Percentiles rank a stretch among this genome's conserved stretches.
These are phyloP conservation scores for Camellia granthamiana DNA, from an alignment of 148 eudicot species.

Conservation along the genomic window DNA sequence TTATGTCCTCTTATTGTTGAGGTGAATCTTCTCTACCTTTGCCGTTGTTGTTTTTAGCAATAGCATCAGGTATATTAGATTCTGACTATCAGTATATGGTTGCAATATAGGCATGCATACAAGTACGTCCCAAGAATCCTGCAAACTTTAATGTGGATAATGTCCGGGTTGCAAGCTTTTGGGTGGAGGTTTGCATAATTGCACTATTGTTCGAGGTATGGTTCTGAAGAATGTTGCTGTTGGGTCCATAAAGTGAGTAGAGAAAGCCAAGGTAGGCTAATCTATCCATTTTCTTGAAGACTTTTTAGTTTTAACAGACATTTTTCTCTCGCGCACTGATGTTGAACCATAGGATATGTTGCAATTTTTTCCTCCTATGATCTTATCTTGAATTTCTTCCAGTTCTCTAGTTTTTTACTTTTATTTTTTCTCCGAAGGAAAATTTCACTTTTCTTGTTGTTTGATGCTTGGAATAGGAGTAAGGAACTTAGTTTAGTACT, in stretches of 20 bases:
- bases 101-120: conserved; percentile 75
- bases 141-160: conserved; percentile 89
- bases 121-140: conserved; percentile 93
- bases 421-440: not conserved
- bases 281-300: not conserved
- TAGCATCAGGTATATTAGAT: not conserved
- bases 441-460: not conserved
- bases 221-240: conserved; percentile 78
- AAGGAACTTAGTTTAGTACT: too few species aligned
- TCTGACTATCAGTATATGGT: conserved; percentile 4
- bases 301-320: not conserved
- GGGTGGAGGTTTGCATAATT: conserved; percentile 85
- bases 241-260: conserved; percentile 82
- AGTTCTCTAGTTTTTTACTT: not conserved
- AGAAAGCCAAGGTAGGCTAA: conserved; percentile 76
- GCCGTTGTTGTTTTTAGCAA: not conserved
- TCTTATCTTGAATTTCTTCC: not conserved
- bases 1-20: conserved; percentile 80
- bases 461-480: conserved; percentile 5
- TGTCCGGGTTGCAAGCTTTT: conserved; percentile 80
- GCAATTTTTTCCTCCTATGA: not conserved
- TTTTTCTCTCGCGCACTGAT: not conserved
- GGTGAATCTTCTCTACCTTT: conserved; percentile 31
- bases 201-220: conserved; percentile 71
- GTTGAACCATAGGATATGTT: not conserved